Conservation (phyloP, 1,284 basidiomycete species). For the Gymnopus androsaceus region DNA sequence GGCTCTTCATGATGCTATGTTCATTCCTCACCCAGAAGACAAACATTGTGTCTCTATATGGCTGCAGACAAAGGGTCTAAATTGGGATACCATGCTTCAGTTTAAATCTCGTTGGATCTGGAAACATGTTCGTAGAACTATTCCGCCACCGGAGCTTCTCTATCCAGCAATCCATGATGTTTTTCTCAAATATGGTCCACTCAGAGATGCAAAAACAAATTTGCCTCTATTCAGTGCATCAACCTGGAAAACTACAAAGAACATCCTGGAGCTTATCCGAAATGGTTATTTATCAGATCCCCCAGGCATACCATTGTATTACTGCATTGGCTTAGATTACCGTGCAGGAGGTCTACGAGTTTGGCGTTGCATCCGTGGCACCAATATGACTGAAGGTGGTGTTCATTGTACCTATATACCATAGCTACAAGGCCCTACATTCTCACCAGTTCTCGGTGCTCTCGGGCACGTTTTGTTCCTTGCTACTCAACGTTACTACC, state of each 20-base stretch:
- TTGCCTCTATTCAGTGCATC: conserved; percentile 26
- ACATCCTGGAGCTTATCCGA: conserved; percentile 31
- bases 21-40: conserved; percentile 28
- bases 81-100: conserved; percentile 24
- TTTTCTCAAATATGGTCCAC: conserved; percentile 28
- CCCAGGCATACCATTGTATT: conserved; percentile 25
- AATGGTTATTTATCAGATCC: conserved; percentile 32
- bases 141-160: conserved; percentile 30
- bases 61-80: conserved; percentile 15
- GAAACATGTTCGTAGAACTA: conserved; percentile 21
- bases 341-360: conserved; percentile 15
- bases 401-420: no score
- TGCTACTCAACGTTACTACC: no score
- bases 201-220: conserved; percentile 29
- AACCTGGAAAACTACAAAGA: conserved; percentile 29
- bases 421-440: no score
- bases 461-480: no score
- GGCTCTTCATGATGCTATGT: conserved; percentile 29
- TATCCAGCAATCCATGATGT: conserved; percentile 26
- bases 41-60: conserved; percentile 21
- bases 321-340: conserved; percentile 16
- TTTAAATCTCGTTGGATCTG: conserved; percentile 26
- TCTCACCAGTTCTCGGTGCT: no score
- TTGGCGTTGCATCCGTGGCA: conserved; percentile 17
- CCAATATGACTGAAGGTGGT: conserved; percentile 25